phyloP scores from a whole-genome alignment of 768 basidiomycete species.

The Sporobolomyces phaffii region DNA sequence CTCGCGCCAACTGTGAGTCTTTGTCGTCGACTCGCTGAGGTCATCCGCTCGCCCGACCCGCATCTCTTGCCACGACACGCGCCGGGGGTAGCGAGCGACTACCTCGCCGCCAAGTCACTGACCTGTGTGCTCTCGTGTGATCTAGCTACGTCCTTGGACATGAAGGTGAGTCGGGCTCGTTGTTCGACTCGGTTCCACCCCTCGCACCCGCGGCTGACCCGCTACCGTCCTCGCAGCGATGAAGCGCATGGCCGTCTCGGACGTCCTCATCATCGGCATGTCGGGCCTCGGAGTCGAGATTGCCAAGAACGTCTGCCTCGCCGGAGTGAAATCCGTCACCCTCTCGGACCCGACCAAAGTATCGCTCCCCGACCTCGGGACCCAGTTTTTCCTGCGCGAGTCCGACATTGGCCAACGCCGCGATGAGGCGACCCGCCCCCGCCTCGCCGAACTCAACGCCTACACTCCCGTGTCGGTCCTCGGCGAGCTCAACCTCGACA shows the following conservation, averaged over 20 bases:
- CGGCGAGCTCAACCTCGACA: slow-evolving; percentile 73
- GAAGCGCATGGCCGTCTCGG: slow-evolving; percentile 97
- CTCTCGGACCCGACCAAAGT: slow-evolving; percentile 89
- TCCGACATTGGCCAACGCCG: slow-evolving; percentile 82
- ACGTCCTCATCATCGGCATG: slow-evolving; percentile 85
- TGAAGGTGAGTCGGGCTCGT: slow-evolving; percentile 13
- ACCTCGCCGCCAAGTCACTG: too few species aligned
- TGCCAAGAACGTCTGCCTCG: slow-evolving; percentile 89
- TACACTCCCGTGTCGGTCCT: slow-evolving; percentile 90
- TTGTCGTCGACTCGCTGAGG: not conserved
- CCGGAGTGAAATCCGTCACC: slow-evolving; percentile 95
- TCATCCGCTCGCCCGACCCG: not conserved
- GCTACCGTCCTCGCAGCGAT: slow-evolving; percentile 58
- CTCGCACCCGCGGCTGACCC: not conserved
- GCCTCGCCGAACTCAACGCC: slow-evolving; percentile 86
- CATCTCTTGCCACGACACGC: too few species aligned
- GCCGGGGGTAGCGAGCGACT: too few species aligned
- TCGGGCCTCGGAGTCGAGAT: slow-evolving; percentile 93
- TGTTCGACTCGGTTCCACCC: not conserved
- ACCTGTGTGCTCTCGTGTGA: not conserved
- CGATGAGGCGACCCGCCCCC: slow-evolving; percentile 75
- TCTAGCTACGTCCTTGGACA: slow-evolving; percentile 33
- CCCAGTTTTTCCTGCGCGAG: slow-evolving; percentile 93
- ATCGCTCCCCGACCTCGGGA: slow-evolving; percentile 79
- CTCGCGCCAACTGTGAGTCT: slow-evolving; percentile 31